These are phyloP conservation scores for Micractinium sp. DNA, from an alignment of 139 green algal species.

Conservation along the genomic window DNA sequence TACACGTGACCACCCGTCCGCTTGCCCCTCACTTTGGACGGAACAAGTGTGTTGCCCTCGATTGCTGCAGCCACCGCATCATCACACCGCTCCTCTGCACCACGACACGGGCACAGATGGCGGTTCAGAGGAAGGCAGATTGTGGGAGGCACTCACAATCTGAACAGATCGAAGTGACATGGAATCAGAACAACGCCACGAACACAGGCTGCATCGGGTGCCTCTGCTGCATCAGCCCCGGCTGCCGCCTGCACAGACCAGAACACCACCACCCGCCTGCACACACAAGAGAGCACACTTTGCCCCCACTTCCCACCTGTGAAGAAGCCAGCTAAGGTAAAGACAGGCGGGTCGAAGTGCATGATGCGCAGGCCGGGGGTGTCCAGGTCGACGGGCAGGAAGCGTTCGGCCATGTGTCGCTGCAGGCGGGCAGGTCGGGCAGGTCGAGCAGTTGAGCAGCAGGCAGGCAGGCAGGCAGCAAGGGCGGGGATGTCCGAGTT, in stretches of 20 bases:
- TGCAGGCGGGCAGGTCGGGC: background rate
- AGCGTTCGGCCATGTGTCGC: constrained; percentile 34
- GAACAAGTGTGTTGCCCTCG: constrained; percentile 11
- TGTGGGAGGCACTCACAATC: no score
- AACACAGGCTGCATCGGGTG: no score
- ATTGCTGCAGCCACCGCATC: constrained; percentile 20
- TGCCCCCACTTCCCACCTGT: no score
- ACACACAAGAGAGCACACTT: no score
- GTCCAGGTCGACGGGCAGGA: constrained; percentile 63
- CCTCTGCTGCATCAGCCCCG: background rate
- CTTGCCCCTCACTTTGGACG: constrained; percentile 5
- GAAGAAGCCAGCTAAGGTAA: constrained; percentile 48
- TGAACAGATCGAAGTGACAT: no score
- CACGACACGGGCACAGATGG: background rate
- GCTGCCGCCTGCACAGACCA: background rate
- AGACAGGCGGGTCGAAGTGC: constrained; percentile 69
- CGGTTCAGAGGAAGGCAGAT: background rate
- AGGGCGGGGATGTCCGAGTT: background rate
- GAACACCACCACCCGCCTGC: no score
- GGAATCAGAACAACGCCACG: no score
- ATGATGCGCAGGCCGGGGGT: constrained; percentile 56
- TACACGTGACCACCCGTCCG: no score
- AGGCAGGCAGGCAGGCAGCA: background rate
- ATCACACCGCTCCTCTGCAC: constrained; percentile 38
- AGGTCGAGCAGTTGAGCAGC: background rate